Evolutionary conservation across 2,329 filamentous ascomycete species (phyloP).

Genomic region (Cercospora beticola): DNA sequence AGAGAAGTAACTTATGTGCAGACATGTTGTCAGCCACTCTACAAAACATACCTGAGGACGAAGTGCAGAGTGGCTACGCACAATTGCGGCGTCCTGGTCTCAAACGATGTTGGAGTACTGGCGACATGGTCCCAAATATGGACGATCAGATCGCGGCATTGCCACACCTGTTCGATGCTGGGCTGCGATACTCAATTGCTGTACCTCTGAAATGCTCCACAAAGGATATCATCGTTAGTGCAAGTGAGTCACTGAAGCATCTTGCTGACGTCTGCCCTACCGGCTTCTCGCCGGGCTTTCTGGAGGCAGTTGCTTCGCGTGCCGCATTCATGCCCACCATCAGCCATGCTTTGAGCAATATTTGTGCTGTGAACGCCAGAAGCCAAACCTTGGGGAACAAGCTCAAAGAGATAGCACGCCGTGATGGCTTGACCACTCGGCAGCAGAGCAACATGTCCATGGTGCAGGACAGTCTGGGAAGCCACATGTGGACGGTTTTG

Average conservation of each 20-base stretch:
- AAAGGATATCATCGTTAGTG: constrained; percentile 35
- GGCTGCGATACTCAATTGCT: constrained; percentile 39
- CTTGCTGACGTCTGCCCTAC: constrained; percentile 43
- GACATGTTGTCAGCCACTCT: background rate
- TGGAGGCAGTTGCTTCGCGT: constrained; percentile 33
- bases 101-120: background rate
- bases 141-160: background rate
- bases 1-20: background rate
- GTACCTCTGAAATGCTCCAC: constrained; percentile 29
- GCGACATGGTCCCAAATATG: background rate
- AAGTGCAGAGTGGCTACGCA: background rate
- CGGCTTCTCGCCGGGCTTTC: constrained; percentile 43
- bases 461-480: background rate
- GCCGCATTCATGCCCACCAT: constrained; percentile 43
- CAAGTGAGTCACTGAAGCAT: constrained; percentile 36
- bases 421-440: background rate
- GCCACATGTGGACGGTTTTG: background rate
- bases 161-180: constrained; percentile 16
- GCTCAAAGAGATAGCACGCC: constrained; percentile 18
- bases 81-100: background rate
- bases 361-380: constrained; percentile 16
- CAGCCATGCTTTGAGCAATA: constrained; percentile 34
- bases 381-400: constrained; percentile 15
- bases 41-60: background rate
- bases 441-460: background rate